Evolutionary conservation across 2,329 filamentous ascomycete genomes (phyloP).

Genomic region (Fusarium albosuccineum): DNA sequence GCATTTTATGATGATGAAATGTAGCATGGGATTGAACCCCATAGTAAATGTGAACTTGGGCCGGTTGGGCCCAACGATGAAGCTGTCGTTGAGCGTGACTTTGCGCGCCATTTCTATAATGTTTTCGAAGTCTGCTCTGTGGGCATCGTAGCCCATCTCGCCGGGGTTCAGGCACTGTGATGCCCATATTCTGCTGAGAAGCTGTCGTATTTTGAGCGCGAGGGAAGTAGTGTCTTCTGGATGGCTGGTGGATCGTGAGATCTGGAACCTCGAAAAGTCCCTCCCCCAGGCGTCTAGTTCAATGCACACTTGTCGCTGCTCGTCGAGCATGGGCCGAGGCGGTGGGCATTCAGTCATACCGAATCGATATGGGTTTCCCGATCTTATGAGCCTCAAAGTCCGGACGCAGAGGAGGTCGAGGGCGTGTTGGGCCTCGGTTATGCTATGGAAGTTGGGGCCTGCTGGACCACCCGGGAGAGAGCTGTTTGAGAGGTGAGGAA

Average conservation of each 20-base stretch:
- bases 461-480: neutral
- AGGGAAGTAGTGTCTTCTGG: conserved; percentile 21
- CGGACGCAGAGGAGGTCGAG: conserved; percentile 48
- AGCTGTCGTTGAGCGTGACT: conserved; percentile 20
- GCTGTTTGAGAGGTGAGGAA: conserved; percentile 18
- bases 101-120: conserved; percentile 47
- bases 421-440: conserved; percentile 47
- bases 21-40: conserved; percentile 55
- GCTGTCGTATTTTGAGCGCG: conserved; percentile 49
- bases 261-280: conserved; percentile 41
- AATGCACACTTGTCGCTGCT: conserved; percentile 38
- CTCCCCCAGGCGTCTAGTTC: conserved; percentile 48
- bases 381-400: conserved; percentile 48
- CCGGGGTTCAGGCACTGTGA: conserved; percentile 45
- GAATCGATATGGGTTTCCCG: conserved; percentile 45
- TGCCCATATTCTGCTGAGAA: conserved; percentile 52
- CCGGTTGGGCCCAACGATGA: neutral
- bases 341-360: conserved; percentile 22
- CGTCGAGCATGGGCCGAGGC: conserved; percentile 32
- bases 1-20: conserved; percentile 55
- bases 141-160: conserved; percentile 53
- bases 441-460: conserved; percentile 21
- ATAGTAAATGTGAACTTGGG: conserved; percentile 57
- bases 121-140: conserved; percentile 46
- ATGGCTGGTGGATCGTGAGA: neutral